Base-by-base conservation (phyloP, 192 early-diverging fungal genomes). In the Backusella liffmaniae region DNA sequence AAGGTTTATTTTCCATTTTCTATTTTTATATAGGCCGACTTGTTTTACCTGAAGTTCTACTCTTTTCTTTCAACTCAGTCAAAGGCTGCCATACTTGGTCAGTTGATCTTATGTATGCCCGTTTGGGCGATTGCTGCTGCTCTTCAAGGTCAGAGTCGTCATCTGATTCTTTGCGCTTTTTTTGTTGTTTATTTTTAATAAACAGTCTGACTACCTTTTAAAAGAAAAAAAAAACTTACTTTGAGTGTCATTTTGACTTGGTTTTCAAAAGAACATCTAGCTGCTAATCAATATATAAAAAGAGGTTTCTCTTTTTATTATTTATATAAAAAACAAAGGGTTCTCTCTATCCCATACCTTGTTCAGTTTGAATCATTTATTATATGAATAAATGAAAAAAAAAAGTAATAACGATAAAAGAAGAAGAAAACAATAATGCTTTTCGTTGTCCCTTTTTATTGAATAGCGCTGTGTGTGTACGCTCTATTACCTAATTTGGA, bases 231-330 rank as follows among this genome's bases (percentile, higher is more conserved):
- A 30, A 30, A 0, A 34, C 34, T 67, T 67, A 67, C 66, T 35
- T 67, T 67, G 15, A 67, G 34, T 67, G 66, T 67, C 66, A 67
- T 34, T 67, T 67, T 67, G 66, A 35, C 66, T 34, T 67, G 30
- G 9, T 67, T 35, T 35, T 67, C 66, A 67, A 67, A 67, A 29
- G 66, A 35, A 35, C 30, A 35, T 67, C 16, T 67, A 2, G 34
- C 66, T 67, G 6, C 15, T 35, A 67, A 1, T 18, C 10, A 65
- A 35, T 35, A 39, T 39, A 9, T 30, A 30, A 36, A 74, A 49
- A 6, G 29, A 46, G 23, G 26, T 8, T 21, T 73, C 16, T 9
- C 29, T 62, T 73, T 42, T 73, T 62, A 5, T 8, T 73, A 56
- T 39, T 41, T n/a, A 21, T 18, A 3, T 16, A 4, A 3, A 32